Conservation (phyloP, 352 stramenopile genomes). For the Pythium plurisporium region DNA sequence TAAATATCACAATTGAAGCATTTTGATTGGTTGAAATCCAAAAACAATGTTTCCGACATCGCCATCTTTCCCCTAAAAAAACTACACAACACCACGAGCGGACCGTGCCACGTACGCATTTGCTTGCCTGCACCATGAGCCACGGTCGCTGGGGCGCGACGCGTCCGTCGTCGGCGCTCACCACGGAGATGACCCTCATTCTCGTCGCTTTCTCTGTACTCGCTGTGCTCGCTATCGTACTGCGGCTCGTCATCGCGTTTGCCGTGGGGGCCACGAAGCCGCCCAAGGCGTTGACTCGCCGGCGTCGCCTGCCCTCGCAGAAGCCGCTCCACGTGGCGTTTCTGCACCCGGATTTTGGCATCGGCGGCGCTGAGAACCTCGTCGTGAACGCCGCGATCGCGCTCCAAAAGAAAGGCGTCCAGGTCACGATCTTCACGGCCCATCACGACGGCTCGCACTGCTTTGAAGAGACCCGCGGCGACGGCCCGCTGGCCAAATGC, state of each 20-base stretch:
- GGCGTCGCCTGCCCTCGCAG: neutral
- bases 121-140: neutral
- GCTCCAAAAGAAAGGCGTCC: slow-evolving; percentile 74
- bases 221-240: neutral
- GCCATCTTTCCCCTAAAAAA: neutral
- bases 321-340: slow-evolving; percentile 84
- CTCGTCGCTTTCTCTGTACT: neutral
- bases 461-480: slow-evolving; percentile 91
- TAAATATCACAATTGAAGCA: neutral
- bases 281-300: neutral
- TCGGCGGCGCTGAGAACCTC: slow-evolving; percentile 95
- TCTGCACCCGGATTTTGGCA: slow-evolving; percentile 97
- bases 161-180: slow-evolving; percentile 1
- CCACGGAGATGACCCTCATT: slow-evolving; percentile 3
- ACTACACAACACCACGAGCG: neutral
- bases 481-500: slow-evolving; percentile 65
- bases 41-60: neutral
- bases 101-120: too few species aligned
- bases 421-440: slow-evolving; percentile 94
- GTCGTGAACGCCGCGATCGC: slow-evolving; percentile 90
- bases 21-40: neutral
- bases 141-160: slow-evolving; percentile 10
- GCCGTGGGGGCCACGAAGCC: neutral
- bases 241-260: slow-evolving; percentile 6
- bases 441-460: slow-evolving; percentile 94